These are phyloP conservation scores for Hordeum marinum DNA, from an alignment of 176 grass and related monocot species.

Conservation along the genomic window DNA sequence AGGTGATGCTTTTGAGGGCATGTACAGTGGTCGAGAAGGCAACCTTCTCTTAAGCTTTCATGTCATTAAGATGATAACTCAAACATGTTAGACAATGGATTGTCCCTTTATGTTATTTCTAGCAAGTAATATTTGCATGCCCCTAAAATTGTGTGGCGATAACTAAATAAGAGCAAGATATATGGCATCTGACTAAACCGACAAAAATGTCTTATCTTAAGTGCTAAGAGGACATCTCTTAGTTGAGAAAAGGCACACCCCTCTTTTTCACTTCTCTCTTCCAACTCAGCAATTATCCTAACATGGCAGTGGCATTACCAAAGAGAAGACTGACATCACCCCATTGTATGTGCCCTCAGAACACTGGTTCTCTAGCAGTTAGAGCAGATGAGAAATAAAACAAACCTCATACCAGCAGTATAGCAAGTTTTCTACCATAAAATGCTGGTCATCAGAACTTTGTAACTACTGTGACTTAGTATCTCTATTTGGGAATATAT, in stretches of 20 bases:
- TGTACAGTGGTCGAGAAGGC: background rate
- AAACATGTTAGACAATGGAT: background rate
- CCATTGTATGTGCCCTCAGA: background rate
- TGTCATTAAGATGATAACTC: background rate
- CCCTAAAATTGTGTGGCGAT: background rate
- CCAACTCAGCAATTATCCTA: no score
- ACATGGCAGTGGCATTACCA: background rate
- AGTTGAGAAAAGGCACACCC: no score
- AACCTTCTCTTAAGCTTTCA: background rate
- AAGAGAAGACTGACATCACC: slow-evolving; percentile 1
- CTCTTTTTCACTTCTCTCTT: background rate
- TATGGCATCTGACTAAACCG: background rate
- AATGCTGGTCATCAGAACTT: background rate
- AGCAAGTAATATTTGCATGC: background rate
- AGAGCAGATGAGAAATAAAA: background rate
- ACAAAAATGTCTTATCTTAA: background rate
- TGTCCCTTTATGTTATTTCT: background rate
- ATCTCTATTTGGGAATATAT: background rate
- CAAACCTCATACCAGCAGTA: background rate
- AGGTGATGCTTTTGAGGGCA: background rate
- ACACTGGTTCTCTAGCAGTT: background rate
- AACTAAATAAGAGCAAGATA: background rate
- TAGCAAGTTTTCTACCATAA: no score
- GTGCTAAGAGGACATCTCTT: no score
- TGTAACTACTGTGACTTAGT: background rate